Base-by-base conservation (phyloP, 192 early-diverging fungal genomes). In the Ambispora gerdemannii region DNA sequence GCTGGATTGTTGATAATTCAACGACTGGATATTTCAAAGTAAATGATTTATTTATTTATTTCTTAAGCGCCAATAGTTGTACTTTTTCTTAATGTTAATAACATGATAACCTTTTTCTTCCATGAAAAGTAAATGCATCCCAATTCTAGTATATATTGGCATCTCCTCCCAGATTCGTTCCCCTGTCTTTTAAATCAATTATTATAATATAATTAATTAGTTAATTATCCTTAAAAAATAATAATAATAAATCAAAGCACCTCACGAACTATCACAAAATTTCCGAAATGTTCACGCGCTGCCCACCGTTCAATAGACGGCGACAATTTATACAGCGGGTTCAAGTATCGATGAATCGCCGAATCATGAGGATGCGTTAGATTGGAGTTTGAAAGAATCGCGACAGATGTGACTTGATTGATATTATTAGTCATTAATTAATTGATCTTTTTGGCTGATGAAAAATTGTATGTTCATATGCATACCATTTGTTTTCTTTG, bases 111-210 rank as follows among this genome's bases (percentile, higher is more conserved):
- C 27, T 28, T 28, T 58, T 58, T 25, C 27, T 22, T 28, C 55
- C 6, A 74, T 73, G 70, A 83, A 83, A 2, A 83, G 32, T 22
- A 83, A 67, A 52, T 83, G 82, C 82, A 83, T 83, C 22, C 82
- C 82, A 59, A 83, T 76, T 19, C 82, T 72, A 3, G 78, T 78
- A 73, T 79, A 79, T 27, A 83, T 81, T 2, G 82, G 82, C 82
- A 81, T 81, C 25, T 83, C 79, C 53, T 83, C 82, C 74, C 78
- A 83, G 13, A 71, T 61, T 49, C 73, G 77, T 32, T 75, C 72
- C 28, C 67, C 71, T 10, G 77, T 79, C 78, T 82, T 70, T 22
- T 4, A 32, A 33, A 35, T n/a, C n/a, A n/a, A 50, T 22, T n/a
- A 27, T 0, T 27, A 38, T 25, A 67, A 6, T 28, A 17, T 13